Evolutionary conservation across 495 filamentous ascomycete species (phyloP).

Genomic region (Neurospora hispaniola): DNA sequence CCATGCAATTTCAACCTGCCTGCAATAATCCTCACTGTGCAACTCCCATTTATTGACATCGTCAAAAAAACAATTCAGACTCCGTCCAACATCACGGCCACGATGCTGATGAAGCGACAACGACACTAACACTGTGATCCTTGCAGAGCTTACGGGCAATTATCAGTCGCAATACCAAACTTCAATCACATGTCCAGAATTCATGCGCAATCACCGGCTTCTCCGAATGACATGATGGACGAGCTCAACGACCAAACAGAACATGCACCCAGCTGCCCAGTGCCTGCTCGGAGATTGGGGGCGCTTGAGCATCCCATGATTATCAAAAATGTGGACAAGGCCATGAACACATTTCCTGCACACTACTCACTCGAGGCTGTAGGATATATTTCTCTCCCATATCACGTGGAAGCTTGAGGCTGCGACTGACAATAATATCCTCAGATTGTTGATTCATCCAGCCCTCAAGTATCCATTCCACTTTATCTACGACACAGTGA

Average conservation of each 20-base stretch:
- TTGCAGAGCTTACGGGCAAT: not conserved
- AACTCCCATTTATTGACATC: not conserved
- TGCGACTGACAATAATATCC: not conserved
- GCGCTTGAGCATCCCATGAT: slow-evolving; percentile 84
- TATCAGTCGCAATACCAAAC: not conserved
- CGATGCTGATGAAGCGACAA: not conserved
- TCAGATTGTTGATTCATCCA: slow-evolving; percentile 27
- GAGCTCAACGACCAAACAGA: not conserved
- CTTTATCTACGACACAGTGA: slow-evolving; percentile 70
- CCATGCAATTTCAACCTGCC: not conserved
- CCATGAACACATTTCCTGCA: slow-evolving; percentile 66
- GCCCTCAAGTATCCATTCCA: slow-evolving; percentile 35
- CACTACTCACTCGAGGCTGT: slow-evolving; percentile 55
- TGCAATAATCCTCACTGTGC: not conserved
- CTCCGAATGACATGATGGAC: not conserved
- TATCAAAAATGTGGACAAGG: slow-evolving; percentile 71
- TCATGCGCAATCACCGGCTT: not conserved
- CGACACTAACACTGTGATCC: not conserved
- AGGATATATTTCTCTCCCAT: slow-evolving; percentile 14
- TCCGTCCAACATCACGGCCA: not conserved
- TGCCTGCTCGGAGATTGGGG: slow-evolving; percentile 56
- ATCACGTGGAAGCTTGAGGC: not conserved
- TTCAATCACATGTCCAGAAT: not conserved
- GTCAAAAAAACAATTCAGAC: not conserved
- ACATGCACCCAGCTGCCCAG: slow-evolving; percentile 30